These are phyloP conservation scores for Aspergillus incahuasiensis DNA, from an alignment of 495 filamentous ascomycete species.

Conservation along the genomic window DNA sequence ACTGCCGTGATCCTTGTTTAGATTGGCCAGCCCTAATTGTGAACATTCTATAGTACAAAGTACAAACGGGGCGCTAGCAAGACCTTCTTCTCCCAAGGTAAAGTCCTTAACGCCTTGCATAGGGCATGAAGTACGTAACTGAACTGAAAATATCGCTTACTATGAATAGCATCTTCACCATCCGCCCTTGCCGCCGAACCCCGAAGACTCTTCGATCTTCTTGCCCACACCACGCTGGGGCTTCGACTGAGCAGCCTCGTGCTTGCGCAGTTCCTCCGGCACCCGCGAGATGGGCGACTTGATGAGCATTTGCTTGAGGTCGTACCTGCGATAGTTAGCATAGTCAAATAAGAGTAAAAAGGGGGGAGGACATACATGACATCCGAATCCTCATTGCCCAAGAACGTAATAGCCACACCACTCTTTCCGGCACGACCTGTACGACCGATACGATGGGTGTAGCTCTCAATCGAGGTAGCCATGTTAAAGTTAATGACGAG, in stretches of 20 bases:
- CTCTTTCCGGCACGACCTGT: slow-evolving; percentile 98
- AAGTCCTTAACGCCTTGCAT: slow-evolving; percentile 2
- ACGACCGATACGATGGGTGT: slow-evolving; percentile 96
- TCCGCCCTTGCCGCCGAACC: slow-evolving; percentile 57
- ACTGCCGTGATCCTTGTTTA: background rate
- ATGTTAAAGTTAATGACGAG: slow-evolving; percentile 99
- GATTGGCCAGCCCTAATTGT: slow-evolving; percentile 5
- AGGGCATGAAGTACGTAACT: background rate
- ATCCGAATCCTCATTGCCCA: slow-evolving; percentile 88
- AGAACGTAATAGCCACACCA: slow-evolving; percentile 93
- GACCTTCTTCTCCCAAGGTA: too few species aligned
- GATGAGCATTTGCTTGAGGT: slow-evolving; percentile 91
- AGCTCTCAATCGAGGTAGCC: slow-evolving; percentile 88
- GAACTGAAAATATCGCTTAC: background rate
- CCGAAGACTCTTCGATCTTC: slow-evolving; percentile 59
- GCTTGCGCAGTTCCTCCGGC: slow-evolving; percentile 88
- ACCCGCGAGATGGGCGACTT: slow-evolving; percentile 88
- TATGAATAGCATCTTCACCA: slow-evolving; percentile 26
- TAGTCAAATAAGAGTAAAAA: background rate
- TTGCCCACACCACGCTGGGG: slow-evolving; percentile 53
- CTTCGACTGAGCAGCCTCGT: slow-evolving; percentile 91
- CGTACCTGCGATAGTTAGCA: slow-evolving; percentile 45
- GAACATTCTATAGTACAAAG: background rate
- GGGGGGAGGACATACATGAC: slow-evolving; percentile 63
- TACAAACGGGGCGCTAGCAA: too few species aligned